Percentiles rank a stretch among this genome's conserved stretches.
These are phyloP conservation scores for Ramalina peruviana DNA, from an alignment of 495 filamentous ascomycete genomes.

Conservation along the genomic window DNA sequence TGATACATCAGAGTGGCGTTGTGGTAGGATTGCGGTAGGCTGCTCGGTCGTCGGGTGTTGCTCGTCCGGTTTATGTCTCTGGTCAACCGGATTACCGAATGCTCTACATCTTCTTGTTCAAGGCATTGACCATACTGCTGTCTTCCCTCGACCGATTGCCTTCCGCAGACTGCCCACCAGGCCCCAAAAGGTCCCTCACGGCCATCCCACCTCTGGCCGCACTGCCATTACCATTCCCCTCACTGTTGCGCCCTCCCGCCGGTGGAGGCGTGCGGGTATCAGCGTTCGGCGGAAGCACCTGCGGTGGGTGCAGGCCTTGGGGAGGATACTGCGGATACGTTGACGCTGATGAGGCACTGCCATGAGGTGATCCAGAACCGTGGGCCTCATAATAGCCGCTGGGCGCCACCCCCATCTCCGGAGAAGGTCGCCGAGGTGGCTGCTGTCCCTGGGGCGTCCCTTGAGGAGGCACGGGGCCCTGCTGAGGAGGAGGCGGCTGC, in stretches of 20 bases:
- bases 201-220: conserved; percentile 33
- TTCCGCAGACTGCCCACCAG: conserved; percentile 24
- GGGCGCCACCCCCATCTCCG: conserved; percentile 22
- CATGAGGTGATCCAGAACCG: conserved; percentile 36
- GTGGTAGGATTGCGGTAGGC: neutral
- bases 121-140: conserved; percentile 41
- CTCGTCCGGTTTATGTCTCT: neutral
- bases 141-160: conserved; percentile 38
- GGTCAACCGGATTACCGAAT: neutral
- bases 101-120: conserved; percentile 26
- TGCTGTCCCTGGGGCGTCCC: conserved; percentile 14
- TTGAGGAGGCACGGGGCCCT: conserved; percentile 4
- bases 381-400: conserved; percentile 33
- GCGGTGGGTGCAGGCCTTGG: conserved; percentile 20
- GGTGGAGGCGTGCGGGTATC: conserved; percentile 17
- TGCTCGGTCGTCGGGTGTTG: too few relatives aligned
- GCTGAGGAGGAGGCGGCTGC: conserved; percentile 15
- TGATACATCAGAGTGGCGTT: neutral
- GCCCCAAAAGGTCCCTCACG: conserved; percentile 38
- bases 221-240: conserved; percentile 15
- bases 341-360: conserved; percentile 32
- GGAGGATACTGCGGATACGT: conserved; percentile 19
- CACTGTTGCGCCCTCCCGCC: conserved; percentile 23
- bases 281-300: conserved; percentile 16
- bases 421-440: conserved; percentile 36